These are phyloP conservation scores for Umbelopsis vinacea DNA, from an alignment of 192 early-diverging fungal species.

Conservation along the genomic window DNA sequence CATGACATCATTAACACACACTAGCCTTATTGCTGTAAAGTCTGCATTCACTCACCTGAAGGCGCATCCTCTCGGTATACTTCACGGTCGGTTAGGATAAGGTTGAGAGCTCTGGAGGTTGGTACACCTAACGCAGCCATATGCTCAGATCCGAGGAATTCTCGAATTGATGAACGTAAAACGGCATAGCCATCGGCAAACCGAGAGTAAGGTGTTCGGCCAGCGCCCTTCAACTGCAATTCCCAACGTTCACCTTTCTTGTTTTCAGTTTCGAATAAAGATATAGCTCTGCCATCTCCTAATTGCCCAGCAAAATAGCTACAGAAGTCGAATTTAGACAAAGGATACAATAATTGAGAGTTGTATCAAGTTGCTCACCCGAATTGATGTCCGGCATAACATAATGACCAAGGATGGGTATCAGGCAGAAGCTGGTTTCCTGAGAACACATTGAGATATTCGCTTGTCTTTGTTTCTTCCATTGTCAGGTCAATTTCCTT, in stretches of 20 bases:
- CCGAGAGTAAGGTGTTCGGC: constrained; percentile 85
- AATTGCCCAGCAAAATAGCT: constrained; percentile 72
- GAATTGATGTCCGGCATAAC: constrained; percentile 78
- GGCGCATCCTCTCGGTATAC: constrained; percentile 69
- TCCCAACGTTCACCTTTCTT: constrained; percentile 60
- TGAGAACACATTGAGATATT: constrained; percentile 44
- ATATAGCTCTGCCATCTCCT: constrained; percentile 87
- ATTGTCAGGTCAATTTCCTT: constrained; percentile 40
- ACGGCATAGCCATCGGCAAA: constrained; percentile 89
- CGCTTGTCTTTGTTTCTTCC: constrained; percentile 26
- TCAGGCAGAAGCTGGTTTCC: constrained; percentile 48
- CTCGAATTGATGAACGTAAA: constrained; percentile 84
- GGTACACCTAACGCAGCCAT: constrained; percentile 76
- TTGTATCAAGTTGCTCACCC: constrained; percentile 35
- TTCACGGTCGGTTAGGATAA: constrained; percentile 63
- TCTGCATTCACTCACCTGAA: background rate
- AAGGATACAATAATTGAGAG: background rate
- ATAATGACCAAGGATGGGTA: constrained; percentile 67
- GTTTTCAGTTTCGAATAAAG: constrained; percentile 60
- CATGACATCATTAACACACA: background rate
- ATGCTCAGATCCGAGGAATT: constrained; percentile 78
- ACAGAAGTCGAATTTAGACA: background rate
- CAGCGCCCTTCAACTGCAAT: constrained; percentile 85
- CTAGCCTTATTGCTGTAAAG: background rate
- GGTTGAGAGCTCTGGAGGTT: constrained; percentile 74